These are phyloP conservation scores for Sanghuangporus weigelae DNA, from an alignment of 1,284 basidiomycete genomes.

Conservation along the genomic window DNA sequence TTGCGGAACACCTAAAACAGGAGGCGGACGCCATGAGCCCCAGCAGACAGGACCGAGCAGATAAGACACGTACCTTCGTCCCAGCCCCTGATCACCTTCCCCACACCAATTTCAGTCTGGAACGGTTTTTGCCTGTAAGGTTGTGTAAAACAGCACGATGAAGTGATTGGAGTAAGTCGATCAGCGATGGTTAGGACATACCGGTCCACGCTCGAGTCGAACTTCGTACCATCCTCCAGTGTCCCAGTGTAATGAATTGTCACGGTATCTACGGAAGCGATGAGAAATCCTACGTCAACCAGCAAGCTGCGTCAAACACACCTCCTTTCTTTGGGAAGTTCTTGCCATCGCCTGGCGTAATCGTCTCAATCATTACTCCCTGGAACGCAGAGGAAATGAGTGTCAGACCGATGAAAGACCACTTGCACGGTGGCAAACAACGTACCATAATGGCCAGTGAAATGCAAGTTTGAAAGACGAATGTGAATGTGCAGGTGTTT, in stretches of 20 bases:
- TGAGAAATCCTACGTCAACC: conserved; percentile 1
- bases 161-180: not conserved
- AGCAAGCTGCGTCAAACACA: conserved; percentile 21
- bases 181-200: conserved; percentile 24
- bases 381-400: conserved; percentile 26
- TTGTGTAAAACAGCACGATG: not conserved
- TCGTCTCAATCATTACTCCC: conserved; percentile 43
- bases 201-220: conserved; percentile 74
- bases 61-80: conserved; percentile 65
- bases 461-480: not conserved
- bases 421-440: conserved; percentile 28
- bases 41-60: conserved; percentile 15
- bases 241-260: conserved; percentile 30
- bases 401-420: conserved; percentile 11
- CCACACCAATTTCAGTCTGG: conserved; percentile 70
- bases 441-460: conserved; percentile 18
- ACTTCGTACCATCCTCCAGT: conserved; percentile 34
- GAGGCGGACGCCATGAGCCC: conserved; percentile 15
- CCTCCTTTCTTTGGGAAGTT: conserved; percentile 48
- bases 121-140: conserved; percentile 52
- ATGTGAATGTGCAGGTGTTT: not conserved
- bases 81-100: conserved; percentile 86
- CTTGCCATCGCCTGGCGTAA: conserved; percentile 39
- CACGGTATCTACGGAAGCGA: conserved; percentile 36
- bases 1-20: conserved; percentile 57